Evolutionary conservation across 2,329 filamentous ascomycete genomes (phyloP), one percentile per base, ranked within the genome.

Genomic region (Cladosporium sp.): DNA sequence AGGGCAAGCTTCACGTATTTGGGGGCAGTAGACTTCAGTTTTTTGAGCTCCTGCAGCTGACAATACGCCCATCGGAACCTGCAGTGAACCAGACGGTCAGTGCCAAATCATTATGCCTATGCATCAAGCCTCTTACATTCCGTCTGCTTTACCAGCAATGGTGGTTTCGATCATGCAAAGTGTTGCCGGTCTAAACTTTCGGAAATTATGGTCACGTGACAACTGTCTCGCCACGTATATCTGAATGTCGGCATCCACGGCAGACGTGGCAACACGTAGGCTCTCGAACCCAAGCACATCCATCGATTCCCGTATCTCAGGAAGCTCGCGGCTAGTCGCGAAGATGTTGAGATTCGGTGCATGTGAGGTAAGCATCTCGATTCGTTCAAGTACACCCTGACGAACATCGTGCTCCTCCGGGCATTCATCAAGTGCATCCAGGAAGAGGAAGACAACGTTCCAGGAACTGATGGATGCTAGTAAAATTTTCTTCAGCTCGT

Each of bases 371-470:
- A 62, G 50, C 38, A 32, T 37, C 50, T 47, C 40, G 1, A 61
- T 13, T 6, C 44, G 22, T 9, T 39, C 32, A 32, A 58, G 37
- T n/a, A 59, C 43, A 18, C 40, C 36, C 36, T 61, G 42, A 20
- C 57, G 56, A 11, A 53, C 36, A 18, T 51, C 43, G 27, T 54
- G 18, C 7, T 27, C 13, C 36, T 62, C 53, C 12, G 51, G 54
- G 51, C 61, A 66, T 49, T 69, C 66, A 38, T 70, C 65, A n/a
- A 69, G 50, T 18, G 55, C n/a, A n/a, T 69, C 66, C 12, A 70
- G 38, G 1, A 64, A 54, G 22, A 70, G 54, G 51, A 61, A 68
- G 1, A 63, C 57, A 43, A 22, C 64, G 58, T 37, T 48, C 39
- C 50, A 54, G 27, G 54, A 42, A n/a, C 37, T 18, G 7, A 56